Conservation (phyloP, 164 flowering plant species). For the Amborella trichopoda region DNA sequence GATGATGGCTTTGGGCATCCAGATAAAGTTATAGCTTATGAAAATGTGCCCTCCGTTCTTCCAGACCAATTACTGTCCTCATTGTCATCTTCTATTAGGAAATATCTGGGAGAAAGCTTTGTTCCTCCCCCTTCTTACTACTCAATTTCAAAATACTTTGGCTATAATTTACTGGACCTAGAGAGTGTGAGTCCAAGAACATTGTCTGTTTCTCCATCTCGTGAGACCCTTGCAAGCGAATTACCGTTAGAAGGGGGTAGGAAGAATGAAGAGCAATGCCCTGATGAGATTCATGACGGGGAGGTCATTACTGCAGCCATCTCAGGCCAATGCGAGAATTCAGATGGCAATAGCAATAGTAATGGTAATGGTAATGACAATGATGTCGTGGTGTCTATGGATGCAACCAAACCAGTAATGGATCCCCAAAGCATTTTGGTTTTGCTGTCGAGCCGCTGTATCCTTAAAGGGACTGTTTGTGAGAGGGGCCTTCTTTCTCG, state of each 20-base stretch:
- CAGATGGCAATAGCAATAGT: no score
- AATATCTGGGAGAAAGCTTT: conserved; percentile 29
- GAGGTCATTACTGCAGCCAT: no score
- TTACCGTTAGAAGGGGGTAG: conserved; percentile 13
- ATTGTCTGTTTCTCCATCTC: neutral
- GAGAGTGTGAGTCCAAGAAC: conserved; percentile 4
- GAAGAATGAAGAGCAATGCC: conserved; percentile 18
- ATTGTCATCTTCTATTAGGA: conserved; percentile 39
- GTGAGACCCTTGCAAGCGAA: no score
- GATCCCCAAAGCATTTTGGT: conserved; percentile 78
- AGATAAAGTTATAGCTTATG: conserved; percentile 15
- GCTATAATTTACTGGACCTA: conserved; percentile 18
- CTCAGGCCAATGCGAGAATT: no score
- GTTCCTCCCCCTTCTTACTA: conserved; percentile 23
- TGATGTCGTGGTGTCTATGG: conserved; percentile 18
- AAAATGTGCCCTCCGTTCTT: conserved; percentile 32
- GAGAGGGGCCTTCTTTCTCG: conserved; percentile 72
- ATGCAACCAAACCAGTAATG: conserved; percentile 26
- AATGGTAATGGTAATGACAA: conserved; percentile 7
- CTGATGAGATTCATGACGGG: conserved; percentile 11
- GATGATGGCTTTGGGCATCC: neutral
- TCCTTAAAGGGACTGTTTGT: conserved; percentile 45
- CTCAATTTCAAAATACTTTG: conserved; percentile 33
- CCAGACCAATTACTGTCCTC: conserved; percentile 36
- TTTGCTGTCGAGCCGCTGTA: conserved; percentile 57